Conservation (phyloP, 2,329 filamentous ascomycete genomes). For the Penicillium sp. region DNA sequence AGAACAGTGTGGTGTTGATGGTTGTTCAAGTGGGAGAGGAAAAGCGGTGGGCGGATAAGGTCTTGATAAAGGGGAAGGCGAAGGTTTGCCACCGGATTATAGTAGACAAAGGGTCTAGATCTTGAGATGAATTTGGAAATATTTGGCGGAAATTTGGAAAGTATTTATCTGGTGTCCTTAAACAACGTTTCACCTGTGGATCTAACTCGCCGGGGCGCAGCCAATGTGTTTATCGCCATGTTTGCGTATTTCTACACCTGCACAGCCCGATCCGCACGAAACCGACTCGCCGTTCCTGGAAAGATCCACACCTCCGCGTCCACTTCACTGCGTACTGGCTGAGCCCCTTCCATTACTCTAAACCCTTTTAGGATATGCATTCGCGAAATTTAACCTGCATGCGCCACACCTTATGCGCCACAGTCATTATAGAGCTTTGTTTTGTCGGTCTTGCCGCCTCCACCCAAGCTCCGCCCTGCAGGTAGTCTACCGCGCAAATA, state of each 20-base stretch:
- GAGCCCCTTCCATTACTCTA: not conserved
- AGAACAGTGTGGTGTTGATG: not conserved
- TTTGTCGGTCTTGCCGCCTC: not conserved
- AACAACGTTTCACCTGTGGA: too few relatives aligned
- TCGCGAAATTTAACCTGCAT: not conserved
- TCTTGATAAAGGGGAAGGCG: conserved; percentile 12
- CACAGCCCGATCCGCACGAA: not conserved
- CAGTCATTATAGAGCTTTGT: not conserved
- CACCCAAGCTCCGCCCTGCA: not conserved
- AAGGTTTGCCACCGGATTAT: conserved; percentile 18
- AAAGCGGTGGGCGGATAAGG: conserved; percentile 10
- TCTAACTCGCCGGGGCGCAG: not conserved
- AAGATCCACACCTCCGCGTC: not conserved
- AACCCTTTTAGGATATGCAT: not conserved
- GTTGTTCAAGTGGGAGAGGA: not conserved
- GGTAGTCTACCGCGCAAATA: not conserved
- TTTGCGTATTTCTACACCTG: not conserved
- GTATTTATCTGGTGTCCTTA: not conserved
- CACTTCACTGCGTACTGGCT: not conserved
- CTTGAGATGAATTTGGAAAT: not conserved
- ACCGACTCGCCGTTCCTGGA: conserved; percentile 1
- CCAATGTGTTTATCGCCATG: not conserved
- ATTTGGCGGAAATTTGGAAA: not conserved
- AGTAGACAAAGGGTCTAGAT: not conserved
- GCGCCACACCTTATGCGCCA: conserved; percentile 4